phyloP scores from a whole-genome alignment of 2,329 filamentous ascomycete species.

The Didymella keratinophila region DNA sequence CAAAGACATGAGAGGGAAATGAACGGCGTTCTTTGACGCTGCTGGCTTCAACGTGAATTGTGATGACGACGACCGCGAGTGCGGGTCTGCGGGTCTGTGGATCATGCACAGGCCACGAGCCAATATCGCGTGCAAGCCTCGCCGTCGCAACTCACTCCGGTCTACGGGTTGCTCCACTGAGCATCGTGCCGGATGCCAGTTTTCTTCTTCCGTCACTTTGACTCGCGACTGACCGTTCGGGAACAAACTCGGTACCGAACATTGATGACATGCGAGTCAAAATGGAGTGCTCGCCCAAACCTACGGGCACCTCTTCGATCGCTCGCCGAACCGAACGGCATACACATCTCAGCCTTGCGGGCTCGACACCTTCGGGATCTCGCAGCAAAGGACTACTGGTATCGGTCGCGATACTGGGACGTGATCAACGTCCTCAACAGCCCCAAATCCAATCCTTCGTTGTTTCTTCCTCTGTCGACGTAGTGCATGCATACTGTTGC shows the following conservation, averaged over 20 bases:
- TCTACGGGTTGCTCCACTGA: neutral
- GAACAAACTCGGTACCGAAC: neutral
- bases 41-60: neutral
- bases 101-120: neutral
- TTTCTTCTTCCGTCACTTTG: neutral
- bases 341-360: neutral
- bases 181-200: neutral
- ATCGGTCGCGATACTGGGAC: neutral
- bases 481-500: neutral
- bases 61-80: neutral
- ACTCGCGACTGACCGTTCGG: neutral
- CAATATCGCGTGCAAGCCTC: slow-evolving; percentile 1
- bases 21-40: neutral
- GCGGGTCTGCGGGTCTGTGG: neutral
- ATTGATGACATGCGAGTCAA: neutral
- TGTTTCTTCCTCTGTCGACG: neutral
- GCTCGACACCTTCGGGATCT: neutral
- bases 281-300: neutral
- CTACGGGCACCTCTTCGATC: neutral
- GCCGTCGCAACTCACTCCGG: neutral
- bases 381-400: neutral
- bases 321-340: neutral
- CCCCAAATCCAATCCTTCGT: neutral
- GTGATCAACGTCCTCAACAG: neutral
- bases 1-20: too few relatives aligned